Evolutionary conservation across 78 protist species (phyloP).

Genomic region (Ministeria vibrans): DNA sequence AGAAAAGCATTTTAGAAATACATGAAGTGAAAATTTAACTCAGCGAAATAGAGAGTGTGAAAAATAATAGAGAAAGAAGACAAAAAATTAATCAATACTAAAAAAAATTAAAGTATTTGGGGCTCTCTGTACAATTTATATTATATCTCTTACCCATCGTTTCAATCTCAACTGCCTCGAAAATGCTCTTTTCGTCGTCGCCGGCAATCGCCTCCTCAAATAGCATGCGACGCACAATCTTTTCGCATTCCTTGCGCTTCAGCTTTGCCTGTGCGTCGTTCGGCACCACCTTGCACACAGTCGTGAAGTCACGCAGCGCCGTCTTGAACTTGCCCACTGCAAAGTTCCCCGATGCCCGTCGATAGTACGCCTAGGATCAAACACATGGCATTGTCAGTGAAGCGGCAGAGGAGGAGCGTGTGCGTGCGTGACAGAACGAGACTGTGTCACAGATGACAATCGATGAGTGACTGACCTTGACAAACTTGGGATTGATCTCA

Average conservation of each 20-base stretch:
- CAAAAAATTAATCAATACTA: not conserved
- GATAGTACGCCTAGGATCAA: constrained; percentile 63
- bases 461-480: constrained; percentile 30
- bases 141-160: constrained; percentile 19
- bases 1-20: no score
- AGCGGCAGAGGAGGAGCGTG: not conserved
- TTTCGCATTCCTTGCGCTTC: constrained; percentile 59
- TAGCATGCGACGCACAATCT: constrained; percentile 45
- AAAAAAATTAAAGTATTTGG: not conserved
- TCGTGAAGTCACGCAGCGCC: constrained; percentile 52
- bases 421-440: not conserved
- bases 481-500: constrained; percentile 55
- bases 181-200: constrained; percentile 10
- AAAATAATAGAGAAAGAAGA: not conserved
- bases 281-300: constrained; percentile 42
- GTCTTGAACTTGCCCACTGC: constrained; percentile 71
- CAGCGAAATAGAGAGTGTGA: not conserved
- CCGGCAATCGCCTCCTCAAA: constrained; percentile 72
- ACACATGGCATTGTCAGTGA: not conserved
- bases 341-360: constrained; percentile 79
- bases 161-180: constrained; percentile 21
- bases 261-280: constrained; percentile 46
- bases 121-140: not conserved
- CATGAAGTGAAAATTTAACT: not conserved
- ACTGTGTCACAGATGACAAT: not conserved